A percentile compares a stretch with the other conserved stretches of the same genome.
Conservation (phyloP, 768 basidiomycete genomes). For the Tremella fuciformis region DNA sequence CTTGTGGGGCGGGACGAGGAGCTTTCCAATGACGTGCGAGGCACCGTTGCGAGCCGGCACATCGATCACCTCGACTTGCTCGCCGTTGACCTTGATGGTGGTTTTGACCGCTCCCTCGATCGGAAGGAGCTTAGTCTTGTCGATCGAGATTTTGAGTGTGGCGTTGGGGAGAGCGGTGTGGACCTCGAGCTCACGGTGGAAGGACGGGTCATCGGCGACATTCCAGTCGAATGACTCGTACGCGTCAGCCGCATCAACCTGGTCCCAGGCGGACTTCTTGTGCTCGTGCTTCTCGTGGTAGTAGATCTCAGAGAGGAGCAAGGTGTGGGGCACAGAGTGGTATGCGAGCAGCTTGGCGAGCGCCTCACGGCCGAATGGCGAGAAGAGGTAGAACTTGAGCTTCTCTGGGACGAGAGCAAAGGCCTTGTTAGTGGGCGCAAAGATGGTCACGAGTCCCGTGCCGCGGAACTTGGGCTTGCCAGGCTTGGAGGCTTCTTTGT, state of each 20-base stretch:
- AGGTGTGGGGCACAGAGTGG: constrained; percentile 61
- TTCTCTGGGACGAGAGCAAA: constrained; percentile 57
- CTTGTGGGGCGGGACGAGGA: constrained; percentile 49
- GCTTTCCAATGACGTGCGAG: constrained; percentile 54
- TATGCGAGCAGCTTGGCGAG: constrained; percentile 61
- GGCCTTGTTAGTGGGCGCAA: constrained; percentile 51
- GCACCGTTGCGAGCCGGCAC: constrained; percentile 62
- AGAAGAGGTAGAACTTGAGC: constrained; percentile 61
- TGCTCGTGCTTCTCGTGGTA: constrained; percentile 33
- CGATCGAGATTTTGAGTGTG: constrained; percentile 56
- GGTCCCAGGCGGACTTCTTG: constrained; percentile 20
- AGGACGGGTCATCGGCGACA: constrained; percentile 35
- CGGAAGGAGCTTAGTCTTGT: constrained; percentile 54
- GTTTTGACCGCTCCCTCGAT: constrained; percentile 49
- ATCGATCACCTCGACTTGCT: constrained; percentile 55
- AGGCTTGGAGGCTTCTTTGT: constrained; percentile 33
- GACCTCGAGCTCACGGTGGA: constrained; percentile 46
- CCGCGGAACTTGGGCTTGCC: constrained; percentile 46
- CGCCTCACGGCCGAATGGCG: constrained; percentile 59
- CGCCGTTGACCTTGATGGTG: constrained; percentile 48
- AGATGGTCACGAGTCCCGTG: constrained; percentile 45
- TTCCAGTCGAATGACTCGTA: constrained; percentile 6
- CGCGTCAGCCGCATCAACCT: constrained; percentile 22
- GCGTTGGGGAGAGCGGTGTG: constrained; percentile 40
- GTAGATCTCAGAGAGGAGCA: constrained; percentile 54